Percentiles rank a stretch among this genome's conserved stretches.
These are phyloP conservation scores for Boletus rubropictus DNA, from an alignment of 768 basidiomycete genomes.

Conservation along the genomic window DNA sequence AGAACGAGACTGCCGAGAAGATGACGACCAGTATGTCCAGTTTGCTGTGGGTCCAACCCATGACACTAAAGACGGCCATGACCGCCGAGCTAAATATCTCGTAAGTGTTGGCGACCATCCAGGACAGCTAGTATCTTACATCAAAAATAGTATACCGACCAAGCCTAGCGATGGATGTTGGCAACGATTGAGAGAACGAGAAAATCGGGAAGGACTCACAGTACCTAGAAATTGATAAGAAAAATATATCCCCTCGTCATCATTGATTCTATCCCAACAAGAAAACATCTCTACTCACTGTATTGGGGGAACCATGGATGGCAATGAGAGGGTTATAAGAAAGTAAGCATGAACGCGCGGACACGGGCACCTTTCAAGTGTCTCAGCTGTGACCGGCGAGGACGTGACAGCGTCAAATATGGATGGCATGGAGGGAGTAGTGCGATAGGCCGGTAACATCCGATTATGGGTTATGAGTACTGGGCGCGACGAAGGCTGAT, in stretches of 20 bases:
- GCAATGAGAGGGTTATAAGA: neutral
- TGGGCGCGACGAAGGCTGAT: too few relatives aligned
- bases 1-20: constrained; percentile 11
- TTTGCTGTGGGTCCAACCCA: constrained; percentile 11
- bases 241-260: neutral
- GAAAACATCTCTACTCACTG: constrained; percentile 19
- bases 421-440: neutral
- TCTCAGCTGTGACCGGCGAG: too few relatives aligned
- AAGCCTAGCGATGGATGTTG: constrained; percentile 8
- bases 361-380: neutral
- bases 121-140: constrained; percentile 6
- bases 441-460: neutral
- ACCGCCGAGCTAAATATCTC: constrained; percentile 13
- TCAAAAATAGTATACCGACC: constrained; percentile 18
- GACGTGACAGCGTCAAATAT: neutral
- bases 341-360: neutral
- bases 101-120: neutral
- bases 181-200: neutral
- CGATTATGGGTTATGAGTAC: too few relatives aligned
- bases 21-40: constrained; percentile 13
- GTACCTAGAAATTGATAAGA: constrained; percentile 5
- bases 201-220: constrained; percentile 8
- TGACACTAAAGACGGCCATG: constrained; percentile 12
- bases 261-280: neutral
- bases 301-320: constrained; percentile 5